Evolutionary conservation across 1,284 basidiomycete genomes (phyloP), one percentile per base, ranked within the genome.

Genomic region (Cryptococcus floricola): DNA sequence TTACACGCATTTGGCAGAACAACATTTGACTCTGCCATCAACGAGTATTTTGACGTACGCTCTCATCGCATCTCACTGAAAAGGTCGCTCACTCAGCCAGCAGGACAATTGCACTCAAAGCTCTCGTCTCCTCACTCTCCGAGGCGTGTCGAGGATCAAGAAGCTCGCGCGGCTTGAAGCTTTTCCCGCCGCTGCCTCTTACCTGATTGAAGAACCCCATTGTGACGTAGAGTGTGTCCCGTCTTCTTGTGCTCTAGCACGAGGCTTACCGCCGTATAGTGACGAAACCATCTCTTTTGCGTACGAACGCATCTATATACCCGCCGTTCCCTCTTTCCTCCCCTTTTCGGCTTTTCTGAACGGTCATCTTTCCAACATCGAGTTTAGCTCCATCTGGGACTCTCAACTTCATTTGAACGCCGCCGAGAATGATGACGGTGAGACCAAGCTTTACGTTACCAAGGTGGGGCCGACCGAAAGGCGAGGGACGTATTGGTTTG

Each of bases 31-130:
- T 57, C 58, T 13, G 69, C 65, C 13, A 59, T 75, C 46, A 63
- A 70, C 52, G 39, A 65, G 48, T 68, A 65, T 54, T 69, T 74
- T 47, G 64, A 74, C 27, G 67, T 65, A 27, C 56, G 67, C 53
- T 27, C 8, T 5, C 2, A 28, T 37, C 2, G 8, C 16, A 25
- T 19, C 16, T 10, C 25, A 4, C 18, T 4, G 12, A 13, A 39
- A 10, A 25, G 39, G 25, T n/a, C 16, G 44, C 28, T 38, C 50
- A 18, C 43, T 27, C 41, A 27, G 28, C 18, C 1, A 52, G 46
- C 53, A 68, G 63, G 48, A 65, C 34, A 57, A 70, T 48, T 69
- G 66, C 18, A 50, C 60, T 5, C 50, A 68, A 52, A 54, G 59
- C 37, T 61, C 60, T 18, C 53, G 55, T 4, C 43, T 52, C 27